These are phyloP conservation scores for Aspergillus mulundensis DNA, from an alignment of 495 filamentous ascomycete genomes.

Conservation along the genomic window DNA sequence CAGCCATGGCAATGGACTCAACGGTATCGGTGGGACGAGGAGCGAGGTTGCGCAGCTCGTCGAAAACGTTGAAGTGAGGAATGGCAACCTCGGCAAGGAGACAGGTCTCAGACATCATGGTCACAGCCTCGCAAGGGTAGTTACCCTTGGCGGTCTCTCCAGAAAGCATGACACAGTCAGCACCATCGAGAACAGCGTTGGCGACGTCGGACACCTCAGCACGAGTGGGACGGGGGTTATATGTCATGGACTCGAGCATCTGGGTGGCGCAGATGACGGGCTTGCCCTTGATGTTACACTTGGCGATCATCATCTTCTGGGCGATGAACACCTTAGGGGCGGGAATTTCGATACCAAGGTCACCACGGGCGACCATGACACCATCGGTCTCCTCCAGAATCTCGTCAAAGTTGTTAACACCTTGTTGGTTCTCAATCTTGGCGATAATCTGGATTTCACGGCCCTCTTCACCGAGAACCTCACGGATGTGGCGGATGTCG, in stretches of 20 bases:
- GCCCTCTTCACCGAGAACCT: conserved; percentile 86
- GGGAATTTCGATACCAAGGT: conserved; percentile 97
- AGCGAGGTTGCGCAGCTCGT: conserved; percentile 82
- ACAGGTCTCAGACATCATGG: conserved; percentile 97
- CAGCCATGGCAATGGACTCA: conserved; percentile 93
- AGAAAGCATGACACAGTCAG: conserved; percentile 99
- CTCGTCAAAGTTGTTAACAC: conserved; percentile 97
- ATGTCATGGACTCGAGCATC: conserved; percentile 98
- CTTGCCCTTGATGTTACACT: conserved; percentile 99
- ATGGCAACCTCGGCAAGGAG: conserved; percentile 93
- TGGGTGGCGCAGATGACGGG: conserved; percentile 92
- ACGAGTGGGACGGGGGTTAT: conserved; percentile 95
- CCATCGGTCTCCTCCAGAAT: conserved; percentile 95
- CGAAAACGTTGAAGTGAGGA: conserved; percentile 92
- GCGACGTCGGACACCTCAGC: conserved; percentile 98
- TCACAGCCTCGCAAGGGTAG: conserved; percentile 89
- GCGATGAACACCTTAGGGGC: conserved; percentile 97
- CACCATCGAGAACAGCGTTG: conserved; percentile 95
- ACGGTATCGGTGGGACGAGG: conserved; percentile 76
- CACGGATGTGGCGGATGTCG: conserved; percentile 88
- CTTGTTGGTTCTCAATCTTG: conserved; percentile 99
- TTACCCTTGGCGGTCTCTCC: conserved; percentile 97
- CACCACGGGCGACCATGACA: conserved; percentile 99
- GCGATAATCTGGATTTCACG: conserved; percentile 98
- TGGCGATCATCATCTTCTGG: conserved; percentile 99